Evolutionary conservation across 1,284 basidiomycete species (phyloP), one percentile per base, ranked within the genome.

Genomic region (Puccinia horiana): DNA sequence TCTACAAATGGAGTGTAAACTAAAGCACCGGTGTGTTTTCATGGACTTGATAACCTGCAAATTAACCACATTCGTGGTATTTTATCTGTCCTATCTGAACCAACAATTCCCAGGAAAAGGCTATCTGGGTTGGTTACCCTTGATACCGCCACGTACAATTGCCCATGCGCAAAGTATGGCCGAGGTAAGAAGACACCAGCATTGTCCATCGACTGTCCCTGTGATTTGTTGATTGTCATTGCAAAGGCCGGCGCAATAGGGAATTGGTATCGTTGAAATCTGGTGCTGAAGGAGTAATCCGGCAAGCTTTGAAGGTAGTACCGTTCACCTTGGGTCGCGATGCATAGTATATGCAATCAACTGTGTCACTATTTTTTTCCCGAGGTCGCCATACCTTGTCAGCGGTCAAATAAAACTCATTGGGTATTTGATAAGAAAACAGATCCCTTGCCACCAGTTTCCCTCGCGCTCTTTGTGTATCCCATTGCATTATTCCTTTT

Each of bases 141-240:
- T n/a, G n/a, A n/a, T n/a, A n/a, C n/a, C n/a, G n/a, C n/a, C n/a
- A n/a, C n/a, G n/a, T n/a, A n/a, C n/a, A n/a, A n/a, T n/a, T 78
- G 76, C 14, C 76, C 76, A 40, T 78, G 76, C 5, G 23, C 35
- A 52, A 78, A 78, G 18, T 69, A 63, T 11, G 65, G 65, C 8
- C 80, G 75, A 0, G 85, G 86, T 0, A 89, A 78, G 83, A 88
- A 85, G 5, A 88, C 40, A 0, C 85, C 86, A 40, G 87, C 84
- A 67, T 84, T 75, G 35, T 83, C 83, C 0, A 87, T 84, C 14
- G 88, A 88, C 82, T 89, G 89, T 0, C 89, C 89, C 84, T 90
- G 89, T 0, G 87, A 47, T 78, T 89, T 89, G 83, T 89, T 89
- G 82, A 89, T 88, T 4, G 86, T 87, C 79, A 89, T 87, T 16